phyloP scores from a whole-genome alignment of 2,329 filamentous ascomycete species.

The Rhynchosporium graminicola region DNA sequence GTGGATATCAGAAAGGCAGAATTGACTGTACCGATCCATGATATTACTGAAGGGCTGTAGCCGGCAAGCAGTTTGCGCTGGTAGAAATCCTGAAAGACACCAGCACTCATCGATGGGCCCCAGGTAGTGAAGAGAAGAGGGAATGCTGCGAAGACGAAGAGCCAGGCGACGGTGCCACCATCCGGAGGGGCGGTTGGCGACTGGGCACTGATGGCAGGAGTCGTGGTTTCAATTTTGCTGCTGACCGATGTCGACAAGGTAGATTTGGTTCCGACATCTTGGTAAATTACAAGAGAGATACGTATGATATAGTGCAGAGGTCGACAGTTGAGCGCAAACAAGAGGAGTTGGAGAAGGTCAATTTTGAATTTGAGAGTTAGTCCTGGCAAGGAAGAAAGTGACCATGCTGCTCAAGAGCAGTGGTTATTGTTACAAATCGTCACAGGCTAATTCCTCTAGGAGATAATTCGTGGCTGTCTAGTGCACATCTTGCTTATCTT shows the following conservation, averaged over 20 bases:
- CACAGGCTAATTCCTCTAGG: not conserved
- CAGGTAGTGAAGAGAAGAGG: conserved; percentile 59
- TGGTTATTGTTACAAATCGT: not conserved
- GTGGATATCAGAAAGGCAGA: conserved; percentile 51
- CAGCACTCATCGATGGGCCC: conserved; percentile 49
- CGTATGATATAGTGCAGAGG: not conserved
- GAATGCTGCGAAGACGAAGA: conserved; percentile 53
- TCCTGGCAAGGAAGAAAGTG: not conserved
- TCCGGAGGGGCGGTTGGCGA: conserved; percentile 45
- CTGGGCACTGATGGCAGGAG: not conserved
- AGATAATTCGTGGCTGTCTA: not conserved
- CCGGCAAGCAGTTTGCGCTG: conserved; percentile 47
- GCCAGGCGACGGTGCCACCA: conserved; percentile 55
- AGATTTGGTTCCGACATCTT: not conserved
- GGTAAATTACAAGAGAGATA: not conserved
- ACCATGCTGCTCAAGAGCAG: not conserved
- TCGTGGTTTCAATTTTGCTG: not conserved
- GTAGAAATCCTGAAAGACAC: conserved; percentile 60
- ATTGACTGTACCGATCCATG: conserved; percentile 58
- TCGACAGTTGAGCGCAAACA: not conserved
- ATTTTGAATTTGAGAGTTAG: not conserved
- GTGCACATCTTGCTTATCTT: not conserved
- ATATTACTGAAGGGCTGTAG: conserved; percentile 53
- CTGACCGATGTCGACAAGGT: not conserved
- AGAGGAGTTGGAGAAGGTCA: not conserved